Base-by-base conservation (phyloP, 176 grass and related monocot genomes). In the Calamus simplicifolius region DNA sequence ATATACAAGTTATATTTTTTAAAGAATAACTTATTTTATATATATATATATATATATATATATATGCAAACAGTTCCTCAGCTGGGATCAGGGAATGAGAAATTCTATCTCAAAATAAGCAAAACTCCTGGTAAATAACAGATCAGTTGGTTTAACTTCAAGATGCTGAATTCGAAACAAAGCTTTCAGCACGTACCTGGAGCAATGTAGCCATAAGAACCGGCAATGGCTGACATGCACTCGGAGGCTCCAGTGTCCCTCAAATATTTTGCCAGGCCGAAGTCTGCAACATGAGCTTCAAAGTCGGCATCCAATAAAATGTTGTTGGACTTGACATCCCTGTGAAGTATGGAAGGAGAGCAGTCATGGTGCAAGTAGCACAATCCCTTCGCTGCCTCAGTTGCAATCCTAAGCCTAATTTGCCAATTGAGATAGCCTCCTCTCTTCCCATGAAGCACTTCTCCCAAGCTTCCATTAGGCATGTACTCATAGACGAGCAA, bases 241-340 rank as follows among this genome's bases (percentile, higher is more conserved):
- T 87, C 83, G 4, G 83, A 81, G 3, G 88, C 61, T 7, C 73
- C 87, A 26, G 51, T 76, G 25, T 57, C 81, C 66, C 61, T 48
- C 29, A 92, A 78, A 61, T 84, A 87, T 66, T 92, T 92, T 51
- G 88, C 88, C 0, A 92, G 88, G 4, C 88, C 88, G 27, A 92
- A 92, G 71, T 92, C 88, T 2, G 88, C 88, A 0, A 92, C 83
- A 75, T 92, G 88, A 0, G 88, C 88, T 63, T 92, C 80, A 50
- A 87, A 64, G 16, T 70, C 57, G 0, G 50, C 67, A 62, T 92
- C 88, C 0, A 92, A 73, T 17, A 92, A 60, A 30, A 91, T 91
- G 70, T 91, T 91, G 66, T 91, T 91, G 14, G 83, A 91, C 79
- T 91, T 91, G n/a, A 91, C 83, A 56, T 91, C 88, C 30, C 88